A percentile compares a stretch with the other conserved stretches of the same genome.
These are phyloP conservation scores for Casuarina glauca DNA, from an alignment of 306 rosid genomes.

Conservation along the genomic window DNA sequence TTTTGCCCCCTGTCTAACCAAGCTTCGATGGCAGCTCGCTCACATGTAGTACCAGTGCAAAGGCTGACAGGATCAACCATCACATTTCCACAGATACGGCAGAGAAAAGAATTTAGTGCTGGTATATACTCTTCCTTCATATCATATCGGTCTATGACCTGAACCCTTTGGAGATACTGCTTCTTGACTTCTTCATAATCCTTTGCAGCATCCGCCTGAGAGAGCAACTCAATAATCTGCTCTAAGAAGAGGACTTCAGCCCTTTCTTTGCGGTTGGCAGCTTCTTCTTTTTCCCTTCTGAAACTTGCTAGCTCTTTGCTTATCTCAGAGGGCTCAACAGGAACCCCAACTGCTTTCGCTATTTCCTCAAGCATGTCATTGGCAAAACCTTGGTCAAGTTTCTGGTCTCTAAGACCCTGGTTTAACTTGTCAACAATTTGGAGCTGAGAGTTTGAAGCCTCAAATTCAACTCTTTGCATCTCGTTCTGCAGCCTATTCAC, in stretches of 20 bases:
- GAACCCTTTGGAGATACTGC: slow-evolving; percentile 62
- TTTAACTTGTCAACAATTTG: slow-evolving; percentile 64
- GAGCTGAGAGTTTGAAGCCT: slow-evolving; percentile 63
- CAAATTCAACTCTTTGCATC: slow-evolving; percentile 85
- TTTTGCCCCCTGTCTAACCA: slow-evolving; percentile 53
- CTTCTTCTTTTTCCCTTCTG: slow-evolving; percentile 79
- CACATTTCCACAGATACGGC: slow-evolving; percentile 51
- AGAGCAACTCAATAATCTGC: slow-evolving; percentile 78
- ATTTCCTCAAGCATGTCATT: slow-evolving; percentile 67
- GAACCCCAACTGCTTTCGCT: slow-evolving; percentile 85
- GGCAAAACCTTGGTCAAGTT: slow-evolving; percentile 71
- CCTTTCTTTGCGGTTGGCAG: slow-evolving; percentile 61
- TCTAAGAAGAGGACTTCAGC: slow-evolving; percentile 66
- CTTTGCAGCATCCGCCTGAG: slow-evolving; percentile 83
- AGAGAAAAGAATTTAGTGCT: slow-evolving; percentile 64
- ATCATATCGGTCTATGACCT: slow-evolving; percentile 55
- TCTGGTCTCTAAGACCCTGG: slow-evolving; percentile 68
- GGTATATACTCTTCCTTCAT: slow-evolving; percentile 51
- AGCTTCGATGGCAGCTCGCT: slow-evolving; percentile 63
- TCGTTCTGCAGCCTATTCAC: slow-evolving; percentile 61
- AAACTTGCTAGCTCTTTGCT: slow-evolving; percentile 76
- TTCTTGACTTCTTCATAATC: slow-evolving; percentile 74
- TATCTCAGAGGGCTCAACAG: slow-evolving; percentile 74
- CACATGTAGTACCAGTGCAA: slow-evolving; percentile 84
- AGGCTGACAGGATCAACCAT: slow-evolving; percentile 93